phyloP scores from a whole-genome alignment of 176 grass and related monocot species.

The Oryza australiensis region DNA sequence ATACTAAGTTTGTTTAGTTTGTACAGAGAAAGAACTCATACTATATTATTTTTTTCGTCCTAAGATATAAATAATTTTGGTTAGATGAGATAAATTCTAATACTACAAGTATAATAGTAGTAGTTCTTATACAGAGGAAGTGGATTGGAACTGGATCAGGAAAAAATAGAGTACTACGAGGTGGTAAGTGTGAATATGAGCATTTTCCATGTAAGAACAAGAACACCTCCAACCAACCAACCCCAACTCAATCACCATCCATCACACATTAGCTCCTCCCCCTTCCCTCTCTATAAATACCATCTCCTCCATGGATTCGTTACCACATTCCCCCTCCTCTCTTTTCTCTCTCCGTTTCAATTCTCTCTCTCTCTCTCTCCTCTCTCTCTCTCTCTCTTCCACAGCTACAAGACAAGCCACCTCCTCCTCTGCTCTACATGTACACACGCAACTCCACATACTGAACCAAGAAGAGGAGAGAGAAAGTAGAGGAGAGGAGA shows the following conservation, averaged over 20 bases:
- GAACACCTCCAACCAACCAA: not conserved
- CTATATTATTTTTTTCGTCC: too few relatives aligned
- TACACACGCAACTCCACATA: slow-evolving; percentile 23
- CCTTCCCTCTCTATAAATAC: slow-evolving; percentile 31
- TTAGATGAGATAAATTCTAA: too few relatives aligned
- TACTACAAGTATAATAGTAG: too few relatives aligned
- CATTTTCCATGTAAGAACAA: not conserved
- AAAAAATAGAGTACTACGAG: not conserved
- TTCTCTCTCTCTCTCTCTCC: not conserved
- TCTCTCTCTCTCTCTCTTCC: not conserved
- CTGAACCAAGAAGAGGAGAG: not conserved
- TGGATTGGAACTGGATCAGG: too few relatives aligned
- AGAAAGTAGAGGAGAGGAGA: not conserved
- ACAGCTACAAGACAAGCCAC: slow-evolving; percentile 46
- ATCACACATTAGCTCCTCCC: not conserved
- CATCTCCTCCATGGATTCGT: slow-evolving; percentile 24
- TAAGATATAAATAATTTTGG: too few relatives aligned
- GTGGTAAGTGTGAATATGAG: not conserved
- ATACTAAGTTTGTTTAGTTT: too few relatives aligned
- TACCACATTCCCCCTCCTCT: not conserved
- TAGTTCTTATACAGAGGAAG: not conserved
- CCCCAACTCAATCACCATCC: not conserved
- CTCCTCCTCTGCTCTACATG: not conserved
- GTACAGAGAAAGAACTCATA: too few relatives aligned
- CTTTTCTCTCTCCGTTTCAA: not conserved